phyloP scores from a whole-genome alignment of 1,284 basidiomycete species.

The Stygiomarasmius scandens region DNA sequence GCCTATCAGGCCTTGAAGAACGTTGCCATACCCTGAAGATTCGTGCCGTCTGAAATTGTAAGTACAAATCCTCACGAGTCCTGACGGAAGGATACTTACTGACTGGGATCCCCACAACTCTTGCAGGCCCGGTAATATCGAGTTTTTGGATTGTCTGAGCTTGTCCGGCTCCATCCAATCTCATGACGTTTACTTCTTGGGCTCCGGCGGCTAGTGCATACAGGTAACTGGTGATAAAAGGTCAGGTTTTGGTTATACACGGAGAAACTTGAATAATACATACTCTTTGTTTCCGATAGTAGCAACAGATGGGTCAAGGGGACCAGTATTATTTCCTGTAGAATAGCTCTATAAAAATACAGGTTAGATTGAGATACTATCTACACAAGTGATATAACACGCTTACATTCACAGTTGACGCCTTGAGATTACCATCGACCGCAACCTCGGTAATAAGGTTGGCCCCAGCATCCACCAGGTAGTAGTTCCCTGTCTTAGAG shows the following conservation, averaged over 20 bases:
- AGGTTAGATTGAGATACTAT: not conserved
- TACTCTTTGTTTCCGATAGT: not conserved
- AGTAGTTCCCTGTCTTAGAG: constrained; percentile 6
- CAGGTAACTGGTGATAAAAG: constrained; percentile 1
- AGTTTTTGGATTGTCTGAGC: not conserved
- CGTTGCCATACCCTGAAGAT: constrained; percentile 8
- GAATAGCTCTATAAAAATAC: not conserved
- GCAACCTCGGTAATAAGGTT: not conserved
- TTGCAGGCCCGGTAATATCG: not conserved
- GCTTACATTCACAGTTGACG: not conserved
- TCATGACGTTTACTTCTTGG: not conserved
- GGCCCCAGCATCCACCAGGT: constrained; percentile 7
- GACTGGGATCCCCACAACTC: not conserved
- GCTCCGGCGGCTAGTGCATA: not conserved
- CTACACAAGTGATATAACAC: not conserved
- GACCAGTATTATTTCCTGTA: not conserved
- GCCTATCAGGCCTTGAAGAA: not conserved
- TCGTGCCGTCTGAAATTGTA: not conserved
- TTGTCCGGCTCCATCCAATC: not conserved
- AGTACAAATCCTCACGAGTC: not conserved
- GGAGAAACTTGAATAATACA: too few relatives aligned
- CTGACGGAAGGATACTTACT: constrained; percentile 1
- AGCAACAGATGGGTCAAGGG: not conserved
- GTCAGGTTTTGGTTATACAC: too few relatives aligned
- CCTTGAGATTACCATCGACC: constrained; percentile 1